Conservation (phyloP, 441 rosid species). For the Populus hybrid region DNA sequence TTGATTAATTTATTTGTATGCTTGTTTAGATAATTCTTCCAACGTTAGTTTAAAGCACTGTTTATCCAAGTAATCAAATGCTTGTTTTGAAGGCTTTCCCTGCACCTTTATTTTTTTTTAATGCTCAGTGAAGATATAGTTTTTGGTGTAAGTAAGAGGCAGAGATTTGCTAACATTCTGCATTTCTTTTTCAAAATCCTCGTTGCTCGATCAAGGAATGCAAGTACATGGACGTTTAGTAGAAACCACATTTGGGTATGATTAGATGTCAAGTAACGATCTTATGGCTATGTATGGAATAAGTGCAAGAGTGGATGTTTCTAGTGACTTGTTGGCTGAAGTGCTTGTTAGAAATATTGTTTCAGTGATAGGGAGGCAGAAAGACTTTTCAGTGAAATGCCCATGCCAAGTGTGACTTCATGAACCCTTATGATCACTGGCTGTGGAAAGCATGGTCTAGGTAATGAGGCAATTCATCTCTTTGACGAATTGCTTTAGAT, state of each 20-base stretch:
- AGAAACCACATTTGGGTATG: not conserved
- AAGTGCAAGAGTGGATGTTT: not conserved
- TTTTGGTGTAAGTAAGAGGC: not conserved
- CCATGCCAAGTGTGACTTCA: not conserved
- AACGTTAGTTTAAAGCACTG: not conserved
- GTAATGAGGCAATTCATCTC: not conserved
- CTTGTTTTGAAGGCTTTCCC: not conserved
- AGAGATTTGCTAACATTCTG: not conserved
- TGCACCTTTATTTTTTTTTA: not conserved
- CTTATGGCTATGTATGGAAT: not conserved
- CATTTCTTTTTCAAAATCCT: not conserved
- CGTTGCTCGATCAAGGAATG: not conserved
- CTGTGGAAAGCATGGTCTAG: not conserved
- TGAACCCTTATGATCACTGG: not conserved
- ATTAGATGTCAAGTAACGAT: not conserved
- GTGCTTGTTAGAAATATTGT: not conserved
- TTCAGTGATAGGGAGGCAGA: not conserved
- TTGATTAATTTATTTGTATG: not conserved
- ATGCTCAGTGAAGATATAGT: not conserved
- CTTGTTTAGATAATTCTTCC: not conserved
- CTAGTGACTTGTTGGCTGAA: not conserved
- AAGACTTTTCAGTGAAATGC: not conserved
- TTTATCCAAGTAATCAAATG: not conserved
- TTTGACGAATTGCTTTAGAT: not conserved
- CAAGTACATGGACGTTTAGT: not conserved